Conservation (phyloP, 2,329 filamentous ascomycete species). For the Neonectria neomacrospora region DNA sequence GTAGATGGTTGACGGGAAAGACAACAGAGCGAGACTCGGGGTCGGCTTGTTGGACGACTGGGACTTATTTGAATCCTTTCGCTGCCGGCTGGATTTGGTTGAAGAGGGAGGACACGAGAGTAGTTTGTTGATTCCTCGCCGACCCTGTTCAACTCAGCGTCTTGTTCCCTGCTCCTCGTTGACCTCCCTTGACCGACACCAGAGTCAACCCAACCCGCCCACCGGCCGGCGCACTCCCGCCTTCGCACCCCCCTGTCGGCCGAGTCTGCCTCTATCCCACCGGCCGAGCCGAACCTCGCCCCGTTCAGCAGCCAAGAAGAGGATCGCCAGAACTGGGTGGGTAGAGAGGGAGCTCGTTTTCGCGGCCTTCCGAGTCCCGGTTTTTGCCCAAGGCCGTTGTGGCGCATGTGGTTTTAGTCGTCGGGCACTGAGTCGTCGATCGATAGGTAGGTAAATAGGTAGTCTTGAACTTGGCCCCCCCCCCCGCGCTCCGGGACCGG, state of each 20-base stretch:
- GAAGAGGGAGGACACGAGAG: background rate
- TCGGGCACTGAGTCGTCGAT: background rate
- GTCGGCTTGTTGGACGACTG: constrained; percentile 10
- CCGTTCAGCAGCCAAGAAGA: background rate
- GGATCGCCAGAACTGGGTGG: constrained; percentile 2
- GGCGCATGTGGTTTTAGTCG: background rate
- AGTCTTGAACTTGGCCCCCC: too few species aligned
- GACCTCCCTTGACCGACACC: background rate
- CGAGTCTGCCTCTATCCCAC: constrained; percentile 9
- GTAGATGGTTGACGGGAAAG: constrained; percentile 1
- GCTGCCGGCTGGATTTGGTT: background rate
- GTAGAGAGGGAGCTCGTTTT: background rate
- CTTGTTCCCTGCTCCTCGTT: background rate
- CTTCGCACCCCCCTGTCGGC: background rate
- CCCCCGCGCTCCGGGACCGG: background rate
- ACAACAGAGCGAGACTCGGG: constrained; percentile 4
- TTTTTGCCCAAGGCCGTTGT: background rate
- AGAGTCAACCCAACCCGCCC: constrained; percentile 12
- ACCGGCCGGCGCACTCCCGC: background rate
- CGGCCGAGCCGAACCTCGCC: constrained; percentile 14
- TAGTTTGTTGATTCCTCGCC: background rate
- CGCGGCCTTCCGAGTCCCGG: background rate
- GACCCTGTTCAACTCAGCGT: constrained; percentile 8
- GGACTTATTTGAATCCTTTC: background rate
- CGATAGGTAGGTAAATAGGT: background rate